Evolutionary conservation across 164 flowering plant species (phyloP).

Genomic region (Warburgia ugandensis): DNA sequence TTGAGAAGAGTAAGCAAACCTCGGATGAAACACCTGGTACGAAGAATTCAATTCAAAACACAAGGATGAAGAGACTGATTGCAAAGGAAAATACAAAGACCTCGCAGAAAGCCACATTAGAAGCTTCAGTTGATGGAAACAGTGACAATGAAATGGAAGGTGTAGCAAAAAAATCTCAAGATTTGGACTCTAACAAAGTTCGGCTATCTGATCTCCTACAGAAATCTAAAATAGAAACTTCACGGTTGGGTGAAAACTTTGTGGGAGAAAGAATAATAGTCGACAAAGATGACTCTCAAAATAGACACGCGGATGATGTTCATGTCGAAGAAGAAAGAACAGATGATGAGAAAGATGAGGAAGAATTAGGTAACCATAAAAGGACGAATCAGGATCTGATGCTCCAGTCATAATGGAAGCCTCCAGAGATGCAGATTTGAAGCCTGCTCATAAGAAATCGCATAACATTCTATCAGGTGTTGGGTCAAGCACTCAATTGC

Average conservation of each 20-base stretch:
- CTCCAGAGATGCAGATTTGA: slow-evolving; percentile 40
- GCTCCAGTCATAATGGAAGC: slow-evolving; percentile 55
- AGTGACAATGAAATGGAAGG: slow-evolving; percentile 7
- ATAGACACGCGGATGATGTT: slow-evolving; percentile 17
- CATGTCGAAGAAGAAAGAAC: slow-evolving; percentile 25
- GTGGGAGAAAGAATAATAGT: slow-evolving; percentile 12
- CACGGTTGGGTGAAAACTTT: slow-evolving; percentile 10
- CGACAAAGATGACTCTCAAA: slow-evolving; percentile 16
- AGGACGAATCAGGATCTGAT: slow-evolving; percentile 31
- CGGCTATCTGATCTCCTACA: slow-evolving; percentile 22
- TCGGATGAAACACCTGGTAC: no score
- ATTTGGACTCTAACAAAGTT: slow-evolving; percentile 5
- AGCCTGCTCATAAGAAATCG: slow-evolving; percentile 54
- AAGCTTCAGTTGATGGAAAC: not conserved
- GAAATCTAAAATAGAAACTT: slow-evolving; percentile 22
- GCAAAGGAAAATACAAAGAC: no score
- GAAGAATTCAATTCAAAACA: no score
- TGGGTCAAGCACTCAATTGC: slow-evolving; percentile 82
- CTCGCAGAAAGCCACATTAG: slow-evolving; percentile 4
- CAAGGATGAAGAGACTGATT: no score
- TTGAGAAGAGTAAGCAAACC: no score
- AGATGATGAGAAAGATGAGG: slow-evolving; percentile 28
- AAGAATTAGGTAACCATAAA: slow-evolving; percentile 33
- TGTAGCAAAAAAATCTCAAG: slow-evolving; percentile 9
- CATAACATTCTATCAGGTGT: slow-evolving; percentile 73